Evolutionary conservation across 495 filamentous ascomycete genomes (phyloP), one percentile per base, ranked within the genome.

Genomic region (Penicillium longicatenatum): DNA sequence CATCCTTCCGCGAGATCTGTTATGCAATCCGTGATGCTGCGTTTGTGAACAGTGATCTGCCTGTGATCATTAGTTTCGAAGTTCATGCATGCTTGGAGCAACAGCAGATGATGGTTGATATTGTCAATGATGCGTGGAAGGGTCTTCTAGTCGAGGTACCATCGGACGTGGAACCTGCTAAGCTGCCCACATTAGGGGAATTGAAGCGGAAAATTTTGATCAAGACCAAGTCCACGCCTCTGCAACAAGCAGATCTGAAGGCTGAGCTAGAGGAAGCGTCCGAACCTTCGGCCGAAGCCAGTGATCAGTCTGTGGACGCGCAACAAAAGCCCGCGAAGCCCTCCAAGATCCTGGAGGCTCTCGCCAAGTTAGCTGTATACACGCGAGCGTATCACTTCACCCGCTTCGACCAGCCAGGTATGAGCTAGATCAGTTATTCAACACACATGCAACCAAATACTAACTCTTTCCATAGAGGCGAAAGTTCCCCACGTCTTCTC

Each of bases 21-120:
- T 76, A 80, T 52, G 85, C 90, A 0, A 92, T 97, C 48, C 77
- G 85, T 19, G 85, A 96, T 45, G 82, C 86, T 63, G 90, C 89
- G 0, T 97, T 98, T 64, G 75, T 86, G 7, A 80, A 77, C 4
- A 85, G 78, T 31, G 87, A 96, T 50, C 74, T 93, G 1, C 93
- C 93, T 0, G 75, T 98, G 2, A 92, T 98, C 37, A 85, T 96
- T 57, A 94, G 90, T 62, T 77, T 98, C 9, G 93, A 98, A 69
- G 90, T 97, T 0, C 93, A 97, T 73, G 90, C 89, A 30, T 78
- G 79, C 57, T 68, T 81, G 0, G 82, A 86, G 43, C 93, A 97
- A 67, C 93, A 97, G 66, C 84, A 89, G 61, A 84, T 84, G 14
- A 96, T 97, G 88, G 90, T 96, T 0, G 79, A 90, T 51, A 96